Evolutionary conservation across 164 flowering plant genomes (phyloP), one percentile per base, ranked within the genome.

Genomic region (Vitis rotundifolia): DNA sequence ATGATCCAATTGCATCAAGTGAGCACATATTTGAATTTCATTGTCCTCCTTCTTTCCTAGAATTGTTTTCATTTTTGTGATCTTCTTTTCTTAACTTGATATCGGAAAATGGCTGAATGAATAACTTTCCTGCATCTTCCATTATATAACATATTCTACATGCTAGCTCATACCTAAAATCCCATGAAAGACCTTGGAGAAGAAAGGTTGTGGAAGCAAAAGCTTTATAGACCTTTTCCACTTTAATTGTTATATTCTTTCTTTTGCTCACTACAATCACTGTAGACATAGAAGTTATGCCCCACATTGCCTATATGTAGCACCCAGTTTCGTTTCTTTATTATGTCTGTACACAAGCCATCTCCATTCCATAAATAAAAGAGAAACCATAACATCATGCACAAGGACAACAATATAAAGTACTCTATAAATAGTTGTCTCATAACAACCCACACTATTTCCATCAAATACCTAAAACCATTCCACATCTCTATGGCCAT

Each of bases 311-410:
- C 61, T 26, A 59, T 26, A 28, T 8, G 14, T 59, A 22, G 13
- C 7, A 59, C 37, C 61, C 61, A 26, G 61, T 5, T 59, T 59
- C 47, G 37, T 22, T 11, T 26, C 37, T 26, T 59, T 59, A 11
- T 59, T 59, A 11, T 22, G 12, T 37, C 61, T 59, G 44, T 26
- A 15, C 15, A 26, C 61, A 59, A 59, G 14, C 61, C 11, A 11
- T 22, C 5, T 5, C 28, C 9, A 15, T n/a, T 44, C 51, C 52
- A 31, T 26, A 61, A 8, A 44, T 28, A 57, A 37, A 49, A 56
- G 11, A 63, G 70, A 72, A 61, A 73, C 31, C 59, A 63, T 28
- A 60, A n/a, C 55, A 67, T 61, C 61, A 73, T 47, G 55, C 56
- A 56, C 13, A 49, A 53, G 13, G 56, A 69, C 8, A 22, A 49